Percentiles rank a stretch among this genome's conserved stretches.
Evolutionary conservation across 192 early-diverging fungal genomes (phyloP).

Genomic region (Gamsiella multidivaricata): DNA sequence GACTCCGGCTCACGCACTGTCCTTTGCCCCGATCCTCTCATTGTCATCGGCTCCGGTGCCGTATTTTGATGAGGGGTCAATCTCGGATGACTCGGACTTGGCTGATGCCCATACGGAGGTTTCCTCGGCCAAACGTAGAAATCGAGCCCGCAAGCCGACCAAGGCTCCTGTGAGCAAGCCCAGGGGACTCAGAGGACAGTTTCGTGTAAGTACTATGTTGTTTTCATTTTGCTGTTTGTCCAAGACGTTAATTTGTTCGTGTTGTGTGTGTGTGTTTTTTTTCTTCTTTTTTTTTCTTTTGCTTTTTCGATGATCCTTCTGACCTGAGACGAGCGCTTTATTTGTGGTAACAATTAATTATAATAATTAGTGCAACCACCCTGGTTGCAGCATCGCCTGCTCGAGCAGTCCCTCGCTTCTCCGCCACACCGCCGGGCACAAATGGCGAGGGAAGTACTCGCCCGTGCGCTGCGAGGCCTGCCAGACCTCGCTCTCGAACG

Average conservation of each 20-base stretch:
- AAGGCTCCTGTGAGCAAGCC: slow-evolving; percentile 6
- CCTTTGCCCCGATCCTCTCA: too few species aligned
- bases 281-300: too few species aligned
- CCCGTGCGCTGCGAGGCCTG: slow-evolving; percentile 39
- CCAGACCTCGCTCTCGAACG: slow-evolving; percentile 32
- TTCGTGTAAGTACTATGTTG: background rate
- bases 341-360: too few species aligned
- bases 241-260: too few species aligned
- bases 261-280: too few species aligned
- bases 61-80: background rate
- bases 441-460: slow-evolving; percentile 21
- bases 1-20: too few species aligned
- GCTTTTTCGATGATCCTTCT: too few species aligned
- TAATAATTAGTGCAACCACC: background rate
- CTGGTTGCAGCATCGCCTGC: slow-evolving; percentile 15
- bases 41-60: background rate
- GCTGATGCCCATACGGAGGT: background rate
- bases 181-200: background rate
- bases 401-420: slow-evolving; percentile 28
- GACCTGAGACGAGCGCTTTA: too few species aligned
- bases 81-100: slow-evolving; percentile 3
- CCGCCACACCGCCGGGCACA: slow-evolving; percentile 15
- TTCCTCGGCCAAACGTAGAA: background rate
- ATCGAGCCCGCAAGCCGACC: background rate
- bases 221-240: too few species aligned